Evolutionary conservation across 208 protist genomes (phyloP).

Genomic region (Entamoeba moshkovskii): DNA sequence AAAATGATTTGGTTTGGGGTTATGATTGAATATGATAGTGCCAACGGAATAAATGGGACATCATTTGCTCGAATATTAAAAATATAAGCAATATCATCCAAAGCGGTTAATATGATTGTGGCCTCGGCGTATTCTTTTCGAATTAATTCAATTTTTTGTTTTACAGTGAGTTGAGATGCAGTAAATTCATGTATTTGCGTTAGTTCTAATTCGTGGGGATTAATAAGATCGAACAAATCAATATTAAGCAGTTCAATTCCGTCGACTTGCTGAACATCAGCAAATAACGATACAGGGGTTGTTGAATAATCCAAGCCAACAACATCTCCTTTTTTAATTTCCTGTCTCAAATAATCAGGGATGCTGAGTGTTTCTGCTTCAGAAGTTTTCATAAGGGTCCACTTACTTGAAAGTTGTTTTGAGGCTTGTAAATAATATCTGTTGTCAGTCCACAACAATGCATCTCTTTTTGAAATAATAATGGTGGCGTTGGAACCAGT

Average conservation of each 20-base stretch:
- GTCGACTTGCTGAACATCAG: neutral
- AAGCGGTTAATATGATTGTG: neutral
- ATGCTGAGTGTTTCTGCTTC: neutral
- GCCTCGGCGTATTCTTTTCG: neutral
- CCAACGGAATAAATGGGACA: neutral
- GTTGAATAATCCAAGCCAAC: neutral
- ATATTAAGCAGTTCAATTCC: neutral
- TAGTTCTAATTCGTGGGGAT: neutral
- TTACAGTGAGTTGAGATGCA: neutral
- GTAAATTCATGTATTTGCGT: neutral
- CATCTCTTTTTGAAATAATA: neutral
- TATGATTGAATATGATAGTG: neutral
- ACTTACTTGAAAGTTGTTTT: neutral
- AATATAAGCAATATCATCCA: neutral
- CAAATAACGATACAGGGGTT: neutral
- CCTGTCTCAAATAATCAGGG: neutral
- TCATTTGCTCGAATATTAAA: neutral
- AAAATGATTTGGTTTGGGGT: neutral
- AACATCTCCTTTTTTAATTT: neutral
- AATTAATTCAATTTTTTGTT: neutral
- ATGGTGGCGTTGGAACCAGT: neutral
- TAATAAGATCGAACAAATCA: neutral
- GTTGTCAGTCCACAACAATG: slow-evolving; percentile 4
- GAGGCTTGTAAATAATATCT: slow-evolving; percentile 2
- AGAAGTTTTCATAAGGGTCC: neutral